Base-by-base conservation (phyloP, 2,329 filamentous ascomycete species). In the Colletotrichum sp. region DNA sequence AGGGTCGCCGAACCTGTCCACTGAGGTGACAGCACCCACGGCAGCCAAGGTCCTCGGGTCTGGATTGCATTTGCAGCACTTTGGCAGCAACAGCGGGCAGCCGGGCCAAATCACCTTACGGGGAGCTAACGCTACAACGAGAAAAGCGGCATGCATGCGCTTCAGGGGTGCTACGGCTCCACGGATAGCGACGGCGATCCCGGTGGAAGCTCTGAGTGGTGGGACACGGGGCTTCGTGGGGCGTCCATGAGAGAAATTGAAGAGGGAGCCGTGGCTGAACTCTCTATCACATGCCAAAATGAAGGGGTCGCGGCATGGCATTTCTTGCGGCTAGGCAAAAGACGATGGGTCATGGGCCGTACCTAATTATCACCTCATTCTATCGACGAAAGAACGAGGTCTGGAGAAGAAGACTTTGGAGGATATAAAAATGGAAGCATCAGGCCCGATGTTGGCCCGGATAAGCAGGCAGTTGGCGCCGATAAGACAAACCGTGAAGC, bases 231-330 rank as follows among this genome's bases (percentile, higher is more conserved):
- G 52, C 67, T 16, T 68, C 73, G 64, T 75, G 73, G 70, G 73
- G 64, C 70, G 26, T 67, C 15, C 28, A 30, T 48, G 70, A 64
- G 70, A 73, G 73, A 75, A 73, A 75, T 67, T 73, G 64, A 73
- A 56, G 56, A 73, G 21, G n/a, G 70, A 75, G 70, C 70, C 70
- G 58, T 77, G 75, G 75, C 75, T 77, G 67, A 77, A 77, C 75
- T 66, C 75, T 66, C 34, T 61, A 77, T 77, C 72, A 77, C 72
- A 77, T 77, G 75, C 66, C 28, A 77, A 77, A 32, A 21, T 55
- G 36, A 61, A 66, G 52, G 21, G 21, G 24, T 52, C 43, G 43
- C n/a, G 43, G 43, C 24, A 28, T 26, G 32, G 13, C 36, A 52
- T 55, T 65, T 38, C 36, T 43, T 60, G 24, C 24, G 26, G 38